Evolutionary conservation across 2,329 filamentous ascomycete species (phyloP).

Genomic region (Monilinia polystroma): DNA sequence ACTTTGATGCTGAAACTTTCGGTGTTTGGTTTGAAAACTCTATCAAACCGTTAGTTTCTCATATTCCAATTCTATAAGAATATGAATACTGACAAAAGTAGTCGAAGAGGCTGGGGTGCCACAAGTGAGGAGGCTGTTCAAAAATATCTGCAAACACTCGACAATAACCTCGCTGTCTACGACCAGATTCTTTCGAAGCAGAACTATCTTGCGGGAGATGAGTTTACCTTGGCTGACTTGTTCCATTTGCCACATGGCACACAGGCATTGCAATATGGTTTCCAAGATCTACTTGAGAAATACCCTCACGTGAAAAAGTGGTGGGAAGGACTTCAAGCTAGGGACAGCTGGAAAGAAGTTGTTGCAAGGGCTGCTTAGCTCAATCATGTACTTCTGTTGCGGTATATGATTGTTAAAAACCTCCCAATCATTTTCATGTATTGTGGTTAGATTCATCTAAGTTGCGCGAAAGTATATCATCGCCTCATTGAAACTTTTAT

Average conservation of each 20-base stretch:
- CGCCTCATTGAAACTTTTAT: not conserved
- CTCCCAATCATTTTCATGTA: not conserved
- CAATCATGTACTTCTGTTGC: not conserved
- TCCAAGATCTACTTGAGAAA: slow-evolving; percentile 7
- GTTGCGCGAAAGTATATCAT: not conserved
- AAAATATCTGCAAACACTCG: not conserved
- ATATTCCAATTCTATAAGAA: not conserved
- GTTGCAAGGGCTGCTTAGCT: not conserved
- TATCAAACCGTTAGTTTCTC: slow-evolving; percentile 4
- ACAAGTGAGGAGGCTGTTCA: not conserved
- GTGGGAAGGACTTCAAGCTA: slow-evolving; percentile 21
- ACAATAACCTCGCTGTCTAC: slow-evolving; percentile 26
- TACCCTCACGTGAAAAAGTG: slow-evolving; percentile 22
- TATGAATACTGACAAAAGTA: slow-evolving; percentile 1
- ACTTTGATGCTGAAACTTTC: not conserved
- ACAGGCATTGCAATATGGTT: slow-evolving; percentile 21
- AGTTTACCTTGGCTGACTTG: slow-evolving; percentile 31
- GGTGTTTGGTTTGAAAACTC: slow-evolving; percentile 7
- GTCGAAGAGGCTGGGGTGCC: not conserved
- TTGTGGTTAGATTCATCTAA: not conserved
- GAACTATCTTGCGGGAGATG: slow-evolving; percentile 32
- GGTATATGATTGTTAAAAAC: not conserved
- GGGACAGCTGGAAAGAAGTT: slow-evolving; percentile 24
- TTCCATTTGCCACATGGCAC: slow-evolving; percentile 28
- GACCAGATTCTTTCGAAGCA: slow-evolving; percentile 30